Percentiles rank a stretch among this genome's conserved stretches.
Conservation (phyloP, 108 stramenopile genomes). For the Conticribra weissflogii region DNA sequence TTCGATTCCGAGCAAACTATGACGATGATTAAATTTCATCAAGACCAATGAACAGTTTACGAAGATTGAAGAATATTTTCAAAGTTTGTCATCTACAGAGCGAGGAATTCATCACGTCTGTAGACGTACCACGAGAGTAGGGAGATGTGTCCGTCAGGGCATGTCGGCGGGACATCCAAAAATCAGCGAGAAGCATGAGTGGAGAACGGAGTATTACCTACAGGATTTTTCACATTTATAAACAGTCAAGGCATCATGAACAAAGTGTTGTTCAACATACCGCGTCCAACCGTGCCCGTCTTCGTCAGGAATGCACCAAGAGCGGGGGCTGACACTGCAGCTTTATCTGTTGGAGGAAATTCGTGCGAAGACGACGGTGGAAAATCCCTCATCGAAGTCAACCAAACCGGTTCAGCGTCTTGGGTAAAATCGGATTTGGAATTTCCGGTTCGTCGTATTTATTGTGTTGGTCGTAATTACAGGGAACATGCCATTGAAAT, state of each 20-base stretch:
- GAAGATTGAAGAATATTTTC: too few species aligned
- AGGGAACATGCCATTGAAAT: constrained; percentile 89
- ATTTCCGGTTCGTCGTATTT: constrained; percentile 80
- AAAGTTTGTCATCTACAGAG: too few species aligned
- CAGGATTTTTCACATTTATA: too few species aligned
- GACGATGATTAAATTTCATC: too few species aligned
- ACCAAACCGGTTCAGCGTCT: neutral
- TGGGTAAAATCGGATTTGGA: constrained; percentile 7
- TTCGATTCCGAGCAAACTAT: too few species aligned
- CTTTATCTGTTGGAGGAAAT: neutral
- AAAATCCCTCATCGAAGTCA: neutral
- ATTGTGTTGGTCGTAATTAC: constrained; percentile 86
- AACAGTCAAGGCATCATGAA: constrained; percentile 19
- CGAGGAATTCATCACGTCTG: too few species aligned
- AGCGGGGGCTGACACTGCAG: neutral
- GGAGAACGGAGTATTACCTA: too few species aligned
- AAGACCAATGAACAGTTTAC: too few species aligned
- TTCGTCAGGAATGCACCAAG: neutral
- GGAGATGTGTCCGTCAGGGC: too few species aligned
- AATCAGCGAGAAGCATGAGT: too few species aligned
- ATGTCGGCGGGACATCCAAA: too few species aligned
- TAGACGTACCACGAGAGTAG: too few species aligned
- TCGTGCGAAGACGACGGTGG: neutral
- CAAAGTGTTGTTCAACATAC: constrained; percentile 29
- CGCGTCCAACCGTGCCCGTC: constrained; percentile 30